Conservation (phyloP, 2,329 filamentous ascomycete species). For the Talaromyces atroroseus region DNA sequence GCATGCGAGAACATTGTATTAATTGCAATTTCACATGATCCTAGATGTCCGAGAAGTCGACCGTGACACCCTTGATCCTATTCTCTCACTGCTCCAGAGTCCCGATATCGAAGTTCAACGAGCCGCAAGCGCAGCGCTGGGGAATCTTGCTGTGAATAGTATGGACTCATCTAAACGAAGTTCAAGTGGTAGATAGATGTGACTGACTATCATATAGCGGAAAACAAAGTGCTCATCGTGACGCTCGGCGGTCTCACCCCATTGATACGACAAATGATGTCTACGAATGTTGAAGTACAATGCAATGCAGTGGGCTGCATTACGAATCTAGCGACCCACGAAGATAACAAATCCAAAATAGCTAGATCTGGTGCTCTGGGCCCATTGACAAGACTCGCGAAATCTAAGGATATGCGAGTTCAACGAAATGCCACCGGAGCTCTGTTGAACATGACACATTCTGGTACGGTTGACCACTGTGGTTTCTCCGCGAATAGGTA, state of each 20-base stretch:
- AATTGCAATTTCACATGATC: slow-evolving; percentile 3
- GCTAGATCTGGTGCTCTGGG: slow-evolving; percentile 88
- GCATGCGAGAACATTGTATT: neutral
- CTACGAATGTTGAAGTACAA: slow-evolving; percentile 94
- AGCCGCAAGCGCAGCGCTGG: slow-evolving; percentile 89
- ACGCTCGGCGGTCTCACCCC: slow-evolving; percentile 83
- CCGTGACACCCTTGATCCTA: slow-evolving; percentile 88
- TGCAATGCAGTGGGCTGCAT: slow-evolving; percentile 99
- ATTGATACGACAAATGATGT: slow-evolving; percentile 97
- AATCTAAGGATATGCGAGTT: slow-evolving; percentile 97
- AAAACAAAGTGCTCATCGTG: slow-evolving; percentile 97
- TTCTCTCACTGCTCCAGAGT: slow-evolving; percentile 90
- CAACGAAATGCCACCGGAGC: slow-evolving; percentile 96
- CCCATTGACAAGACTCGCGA: slow-evolving; percentile 84
- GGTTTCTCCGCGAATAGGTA: neutral
- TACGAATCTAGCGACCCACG: slow-evolving; percentile 94
- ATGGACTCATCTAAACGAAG: slow-evolving; percentile 35
- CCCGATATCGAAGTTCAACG: slow-evolving; percentile 95
- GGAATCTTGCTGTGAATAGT: slow-evolving; percentile 97
- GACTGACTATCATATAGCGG: slow-evolving; percentile 60
- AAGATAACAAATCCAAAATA: slow-evolving; percentile 99
- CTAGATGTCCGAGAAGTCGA: slow-evolving; percentile 95
- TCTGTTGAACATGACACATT: slow-evolving; percentile 98
- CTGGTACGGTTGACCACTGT: slow-evolving; percentile 55
- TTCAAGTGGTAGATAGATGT: slow-evolving; percentile 2